Evolutionary conservation across 78 protist genomes (phyloP).

Genomic region (Isochrysis galbana): DNA sequence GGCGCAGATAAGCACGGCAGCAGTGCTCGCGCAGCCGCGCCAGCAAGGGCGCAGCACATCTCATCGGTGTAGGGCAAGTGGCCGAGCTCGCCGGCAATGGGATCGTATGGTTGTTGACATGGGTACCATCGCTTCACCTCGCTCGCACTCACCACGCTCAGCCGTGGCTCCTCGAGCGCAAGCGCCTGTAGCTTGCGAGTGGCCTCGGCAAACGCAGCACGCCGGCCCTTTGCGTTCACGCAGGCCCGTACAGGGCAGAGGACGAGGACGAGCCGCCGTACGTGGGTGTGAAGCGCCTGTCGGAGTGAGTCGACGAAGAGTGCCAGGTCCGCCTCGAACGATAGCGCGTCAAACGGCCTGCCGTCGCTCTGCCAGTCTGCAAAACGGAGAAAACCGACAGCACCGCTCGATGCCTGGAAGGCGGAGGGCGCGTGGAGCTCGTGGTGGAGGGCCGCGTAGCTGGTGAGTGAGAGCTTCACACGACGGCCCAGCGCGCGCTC

Average conservation of each 20-base stretch:
- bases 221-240: not conserved
- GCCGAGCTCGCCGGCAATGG: not conserved
- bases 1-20: not conserved
- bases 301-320: not conserved
- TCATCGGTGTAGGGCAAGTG: not conserved
- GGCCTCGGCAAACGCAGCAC: not conserved
- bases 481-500: not conserved
- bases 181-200: not conserved
- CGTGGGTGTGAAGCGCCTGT: not conserved
- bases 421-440: not conserved
- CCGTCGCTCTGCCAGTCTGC: not conserved
- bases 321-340: not conserved
- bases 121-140: not conserved
- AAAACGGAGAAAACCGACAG: not conserved
- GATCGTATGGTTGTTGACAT: not conserved
- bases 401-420: not conserved
- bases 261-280: not conserved
- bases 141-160: not conserved
- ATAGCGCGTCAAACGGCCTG: not conserved
- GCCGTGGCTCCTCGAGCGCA: not conserved
- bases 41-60: slow-evolving; percentile 26
- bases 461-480: not conserved
- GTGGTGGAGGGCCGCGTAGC: not conserved
- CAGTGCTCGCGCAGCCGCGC: not conserved
- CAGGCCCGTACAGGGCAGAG: not conserved